A percentile compares a stretch with the other conserved stretches of the same genome.
These are phyloP conservation scores for Dactylellina leptospora DNA, from an alignment of 2,329 filamentous ascomycete species.

Conservation along the genomic window DNA sequence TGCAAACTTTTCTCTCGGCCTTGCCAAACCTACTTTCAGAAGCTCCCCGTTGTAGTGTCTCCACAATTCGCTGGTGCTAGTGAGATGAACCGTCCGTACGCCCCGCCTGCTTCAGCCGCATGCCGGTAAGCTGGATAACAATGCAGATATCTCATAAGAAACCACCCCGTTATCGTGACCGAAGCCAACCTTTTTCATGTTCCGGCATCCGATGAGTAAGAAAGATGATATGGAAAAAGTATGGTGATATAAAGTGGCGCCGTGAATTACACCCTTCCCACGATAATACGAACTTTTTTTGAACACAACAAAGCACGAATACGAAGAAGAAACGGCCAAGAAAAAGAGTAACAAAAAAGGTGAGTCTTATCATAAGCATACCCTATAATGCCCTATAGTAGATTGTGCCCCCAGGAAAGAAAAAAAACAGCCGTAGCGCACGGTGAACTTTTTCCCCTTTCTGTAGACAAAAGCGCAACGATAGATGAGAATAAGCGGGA, in stretches of 20 bases:
- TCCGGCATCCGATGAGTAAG: no score
- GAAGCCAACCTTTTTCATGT: no score
- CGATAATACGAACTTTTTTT: not conserved
- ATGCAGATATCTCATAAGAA: no score
- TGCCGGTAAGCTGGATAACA: no score
- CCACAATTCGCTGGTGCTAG: no score
- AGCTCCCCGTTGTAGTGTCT: not conserved
- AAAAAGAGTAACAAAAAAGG: no score
- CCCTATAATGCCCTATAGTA: slow-evolving; percentile 29
- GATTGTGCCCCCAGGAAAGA: slow-evolving; percentile 10
- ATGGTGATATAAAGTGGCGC: not conserved
- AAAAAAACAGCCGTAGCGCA: slow-evolving; percentile 14
- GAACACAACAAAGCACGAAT: no score
- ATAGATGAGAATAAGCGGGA: not conserved
- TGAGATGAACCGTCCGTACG: no score
- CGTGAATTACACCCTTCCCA: not conserved
- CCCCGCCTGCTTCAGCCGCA: no score
- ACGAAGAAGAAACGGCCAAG: no score
- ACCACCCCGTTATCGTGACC: no score
- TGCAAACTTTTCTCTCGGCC: slow-evolving; percentile 7
- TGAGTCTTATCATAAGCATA: slow-evolving; percentile 24
- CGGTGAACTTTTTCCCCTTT: not conserved
- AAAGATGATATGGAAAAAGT: no score
- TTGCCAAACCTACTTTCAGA: not conserved
- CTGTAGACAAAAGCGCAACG: not conserved